Evolutionary conservation across 768 basidiomycete genomes (phyloP).

Genomic region (Stropharia rugosoannulata): DNA sequence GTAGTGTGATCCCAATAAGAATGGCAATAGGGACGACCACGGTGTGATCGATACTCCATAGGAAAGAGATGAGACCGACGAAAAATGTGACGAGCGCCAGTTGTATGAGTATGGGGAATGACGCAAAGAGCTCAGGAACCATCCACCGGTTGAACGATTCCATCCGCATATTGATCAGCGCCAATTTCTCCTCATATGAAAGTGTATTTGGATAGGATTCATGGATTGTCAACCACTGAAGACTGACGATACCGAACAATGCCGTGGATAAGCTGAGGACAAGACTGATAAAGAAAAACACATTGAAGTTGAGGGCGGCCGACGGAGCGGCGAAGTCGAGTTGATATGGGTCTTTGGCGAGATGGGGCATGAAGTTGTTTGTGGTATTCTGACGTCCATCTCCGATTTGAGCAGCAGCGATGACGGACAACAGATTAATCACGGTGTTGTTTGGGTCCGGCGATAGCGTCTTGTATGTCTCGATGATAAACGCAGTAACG

Average conservation of each 20-base stretch:
- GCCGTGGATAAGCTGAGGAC: conserved; percentile 18
- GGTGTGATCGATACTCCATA: conserved; percentile 11
- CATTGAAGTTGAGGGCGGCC: background rate
- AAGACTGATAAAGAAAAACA: conserved; percentile 15
- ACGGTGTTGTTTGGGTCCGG: conserved; percentile 7
- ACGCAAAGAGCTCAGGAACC: conserved; percentile 18
- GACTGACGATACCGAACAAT: conserved; percentile 19
- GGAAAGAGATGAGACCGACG: conserved; percentile 21
- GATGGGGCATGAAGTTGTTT: background rate
- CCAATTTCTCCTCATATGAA: conserved; percentile 11
- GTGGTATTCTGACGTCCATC: background rate
- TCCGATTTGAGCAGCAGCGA: background rate
- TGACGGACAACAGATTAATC: background rate
- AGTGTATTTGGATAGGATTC: conserved; percentile 11
- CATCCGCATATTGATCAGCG: conserved; percentile 22
- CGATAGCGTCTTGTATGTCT: conserved; percentile 15
- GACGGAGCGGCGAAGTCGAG: background rate
- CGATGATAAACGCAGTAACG: conserved; percentile 18
- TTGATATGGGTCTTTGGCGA: background rate
- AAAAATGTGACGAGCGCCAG: conserved; percentile 26
- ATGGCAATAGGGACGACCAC: conserved; percentile 17
- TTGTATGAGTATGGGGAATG: conserved; percentile 25
- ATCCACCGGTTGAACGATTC: conserved; percentile 22
- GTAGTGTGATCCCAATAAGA: conserved; percentile 12
- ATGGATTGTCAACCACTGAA: conserved; percentile 24